These are phyloP conservation scores for Talaromyces sp. DNA, from an alignment of 2,329 filamentous ascomycete genomes.

Conservation along the genomic window DNA sequence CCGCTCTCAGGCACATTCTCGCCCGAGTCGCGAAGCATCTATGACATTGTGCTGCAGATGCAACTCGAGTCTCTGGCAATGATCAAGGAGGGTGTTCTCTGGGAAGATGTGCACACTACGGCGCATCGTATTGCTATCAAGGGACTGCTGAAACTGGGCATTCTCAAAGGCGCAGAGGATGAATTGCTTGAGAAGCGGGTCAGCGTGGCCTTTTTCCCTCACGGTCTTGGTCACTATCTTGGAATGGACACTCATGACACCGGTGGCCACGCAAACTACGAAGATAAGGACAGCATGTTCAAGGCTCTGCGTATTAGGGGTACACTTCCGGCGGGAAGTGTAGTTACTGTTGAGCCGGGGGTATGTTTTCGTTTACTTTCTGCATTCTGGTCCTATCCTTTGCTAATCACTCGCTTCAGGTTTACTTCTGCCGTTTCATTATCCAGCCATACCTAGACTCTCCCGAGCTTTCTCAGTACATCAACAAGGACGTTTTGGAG, in stretches of 20 bases:
- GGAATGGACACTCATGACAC: slow-evolving; percentile 92
- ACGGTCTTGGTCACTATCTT: slow-evolving; percentile 84
- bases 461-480: slow-evolving; percentile 67
- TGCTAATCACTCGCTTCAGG: slow-evolving; percentile 35
- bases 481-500: slow-evolving; percentile 66
- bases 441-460: slow-evolving; percentile 74
- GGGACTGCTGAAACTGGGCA: slow-evolving; percentile 65
- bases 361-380: slow-evolving; percentile 43
- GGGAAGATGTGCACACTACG: slow-evolving; percentile 65
- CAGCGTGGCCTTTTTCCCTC: slow-evolving; percentile 87
- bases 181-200: slow-evolving; percentile 74
- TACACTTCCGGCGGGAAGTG: slow-evolving; percentile 67
- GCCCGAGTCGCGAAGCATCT: slow-evolving; percentile 65
- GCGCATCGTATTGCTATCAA: slow-evolving; percentile 68
- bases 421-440: slow-evolving; percentile 90
- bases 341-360: slow-evolving; percentile 93
- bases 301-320: slow-evolving; percentile 77
- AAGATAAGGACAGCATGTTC: slow-evolving; percentile 79
- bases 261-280: slow-evolving; percentile 70
- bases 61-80: slow-evolving; percentile 67
- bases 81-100: slow-evolving; percentile 64
- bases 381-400: background rate
- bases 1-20: slow-evolving; percentile 69
- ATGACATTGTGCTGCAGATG: slow-evolving; percentile 75
- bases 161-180: slow-evolving; percentile 60